Percentiles rank a stretch among this genome's conserved stretches.
Evolutionary conservation across 2,329 filamentous ascomycete genomes (phyloP).

Genomic region (Cercospora zeae-maydis): DNA sequence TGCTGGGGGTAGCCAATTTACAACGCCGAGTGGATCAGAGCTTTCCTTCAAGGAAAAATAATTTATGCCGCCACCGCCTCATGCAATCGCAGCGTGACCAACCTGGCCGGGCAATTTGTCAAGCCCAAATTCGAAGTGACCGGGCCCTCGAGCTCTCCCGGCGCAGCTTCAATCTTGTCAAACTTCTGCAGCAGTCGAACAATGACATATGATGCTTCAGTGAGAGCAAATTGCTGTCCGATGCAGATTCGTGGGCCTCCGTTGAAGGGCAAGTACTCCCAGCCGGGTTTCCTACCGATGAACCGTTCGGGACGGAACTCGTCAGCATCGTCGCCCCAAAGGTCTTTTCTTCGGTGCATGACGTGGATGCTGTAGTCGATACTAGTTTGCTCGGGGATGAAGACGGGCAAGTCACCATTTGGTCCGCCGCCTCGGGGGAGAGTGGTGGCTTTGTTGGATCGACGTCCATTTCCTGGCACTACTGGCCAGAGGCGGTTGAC

Average conservation of each 20-base stretch:
- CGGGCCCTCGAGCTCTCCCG: conserved; percentile 21
- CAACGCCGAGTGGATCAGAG: neutral
- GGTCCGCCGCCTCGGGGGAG: conserved; percentile 61
- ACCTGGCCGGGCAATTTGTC: conserved; percentile 30
- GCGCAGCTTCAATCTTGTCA: conserved; percentile 29
- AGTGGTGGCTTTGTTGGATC: conserved; percentile 67
- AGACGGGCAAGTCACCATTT: conserved; percentile 55
- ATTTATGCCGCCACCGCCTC: conserved; percentile 19
- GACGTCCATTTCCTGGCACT: conserved; percentile 74
- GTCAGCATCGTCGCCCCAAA: conserved; percentile 42
- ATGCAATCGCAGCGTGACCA: conserved; percentile 29
- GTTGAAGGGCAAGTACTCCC: conserved; percentile 39
- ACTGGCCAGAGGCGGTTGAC: conserved; percentile 69
- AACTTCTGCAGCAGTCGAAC: conserved; percentile 34
- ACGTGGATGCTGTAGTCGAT: conserved; percentile 36
- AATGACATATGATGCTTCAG: conserved; percentile 34
- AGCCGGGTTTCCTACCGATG: conserved; percentile 26
- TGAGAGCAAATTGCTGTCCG: conserved; percentile 68
- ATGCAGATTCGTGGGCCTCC: conserved; percentile 74
- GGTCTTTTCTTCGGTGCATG: conserved; percentile 38
- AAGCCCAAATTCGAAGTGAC: conserved; percentile 28
- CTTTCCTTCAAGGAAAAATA: neutral
- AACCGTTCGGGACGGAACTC: conserved; percentile 40
- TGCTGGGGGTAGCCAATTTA: no score
- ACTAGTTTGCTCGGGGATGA: conserved; percentile 32